Conservation (phyloP, 2,329 filamentous ascomycete genomes). For the Ramichloridium luteum region DNA sequence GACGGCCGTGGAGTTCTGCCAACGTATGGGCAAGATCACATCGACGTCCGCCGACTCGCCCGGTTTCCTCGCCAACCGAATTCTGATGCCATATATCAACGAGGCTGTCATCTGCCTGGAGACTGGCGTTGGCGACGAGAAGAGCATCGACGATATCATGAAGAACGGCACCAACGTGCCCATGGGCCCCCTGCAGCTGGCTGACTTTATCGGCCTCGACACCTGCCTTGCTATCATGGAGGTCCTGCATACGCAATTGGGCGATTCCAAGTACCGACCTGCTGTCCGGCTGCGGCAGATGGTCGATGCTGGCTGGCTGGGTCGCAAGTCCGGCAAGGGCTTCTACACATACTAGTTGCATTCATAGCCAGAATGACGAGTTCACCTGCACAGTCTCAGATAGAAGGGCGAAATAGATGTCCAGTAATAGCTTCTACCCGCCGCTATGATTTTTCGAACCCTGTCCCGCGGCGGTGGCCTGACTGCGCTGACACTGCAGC, state of each 20-base stretch:
- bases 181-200: conserved; percentile 88
- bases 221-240: conserved; percentile 97
- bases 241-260: conserved; percentile 79
- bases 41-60: conserved; percentile 81
- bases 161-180: conserved; percentile 98
- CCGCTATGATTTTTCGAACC: too few species aligned
- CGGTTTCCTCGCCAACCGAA: conserved; percentile 90
- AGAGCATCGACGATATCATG: conserved; percentile 96
- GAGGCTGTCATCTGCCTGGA: conserved; percentile 94
- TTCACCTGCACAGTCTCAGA: too few species aligned
- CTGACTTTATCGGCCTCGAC: conserved; percentile 94
- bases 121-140: conserved; percentile 75
- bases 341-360: conserved; percentile 82
- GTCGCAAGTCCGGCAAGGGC: conserved; percentile 93
- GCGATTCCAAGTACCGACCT: conserved; percentile 90
- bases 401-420: too few species aligned
- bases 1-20: conserved; percentile 73
- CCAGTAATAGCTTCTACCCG: too few species aligned
- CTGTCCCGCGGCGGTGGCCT: too few species aligned
- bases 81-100: conserved; percentile 99
- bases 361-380: too few species aligned
- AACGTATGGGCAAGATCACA: conserved; percentile 83
- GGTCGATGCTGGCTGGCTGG: conserved; percentile 95
- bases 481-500: too few species aligned
- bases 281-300: conserved; percentile 81